Evolutionary conservation across 73 alveolate species (phyloP).

Genomic region (Paramecium sonneborni): DNA sequence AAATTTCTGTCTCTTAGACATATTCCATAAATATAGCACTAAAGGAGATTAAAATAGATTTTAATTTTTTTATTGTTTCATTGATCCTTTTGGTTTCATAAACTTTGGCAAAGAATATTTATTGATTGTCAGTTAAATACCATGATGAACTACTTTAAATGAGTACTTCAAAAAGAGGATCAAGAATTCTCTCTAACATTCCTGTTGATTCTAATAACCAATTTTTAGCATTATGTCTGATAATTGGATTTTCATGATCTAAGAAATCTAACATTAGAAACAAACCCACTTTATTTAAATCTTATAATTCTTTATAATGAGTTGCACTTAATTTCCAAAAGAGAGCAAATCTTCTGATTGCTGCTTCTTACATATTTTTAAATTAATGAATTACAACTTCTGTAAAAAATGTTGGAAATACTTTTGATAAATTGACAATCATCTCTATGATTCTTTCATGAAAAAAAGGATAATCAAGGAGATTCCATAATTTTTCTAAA

Average conservation of each 20-base stretch:
- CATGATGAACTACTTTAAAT: constrained; percentile 54
- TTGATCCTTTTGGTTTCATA: constrained; percentile 62
- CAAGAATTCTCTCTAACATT: constrained; percentile 57
- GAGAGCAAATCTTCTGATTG: constrained; percentile 63
- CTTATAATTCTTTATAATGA: constrained; percentile 43
- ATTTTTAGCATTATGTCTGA: constrained; percentile 66
- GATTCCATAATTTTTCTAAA: constrained; percentile 63
- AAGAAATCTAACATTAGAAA: constrained; percentile 62
- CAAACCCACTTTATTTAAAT: constrained; percentile 57
- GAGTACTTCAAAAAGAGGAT: constrained; percentile 65
- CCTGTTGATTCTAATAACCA: constrained; percentile 65
- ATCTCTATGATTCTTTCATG: constrained; percentile 63
- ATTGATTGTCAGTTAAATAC: constrained; percentile 61
- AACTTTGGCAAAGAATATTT: constrained; percentile 61
- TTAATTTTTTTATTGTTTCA: constrained; percentile 66
- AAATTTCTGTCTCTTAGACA: constrained; percentile 11
- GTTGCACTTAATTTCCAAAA: constrained; percentile 65
- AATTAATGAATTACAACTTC: constrained; percentile 61
- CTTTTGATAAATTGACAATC: constrained; percentile 63
- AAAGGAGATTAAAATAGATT: constrained; percentile 45
- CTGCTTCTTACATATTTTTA: constrained; percentile 62
- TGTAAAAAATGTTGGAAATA: constrained; percentile 58
- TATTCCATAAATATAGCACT: constrained; percentile 61
- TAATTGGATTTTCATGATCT: constrained; percentile 68
- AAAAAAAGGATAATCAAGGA: constrained; percentile 58